Evolutionary conservation across 805 yeast genomes (phyloP).

Genomic region (Lipomyces lipofer): DNA sequence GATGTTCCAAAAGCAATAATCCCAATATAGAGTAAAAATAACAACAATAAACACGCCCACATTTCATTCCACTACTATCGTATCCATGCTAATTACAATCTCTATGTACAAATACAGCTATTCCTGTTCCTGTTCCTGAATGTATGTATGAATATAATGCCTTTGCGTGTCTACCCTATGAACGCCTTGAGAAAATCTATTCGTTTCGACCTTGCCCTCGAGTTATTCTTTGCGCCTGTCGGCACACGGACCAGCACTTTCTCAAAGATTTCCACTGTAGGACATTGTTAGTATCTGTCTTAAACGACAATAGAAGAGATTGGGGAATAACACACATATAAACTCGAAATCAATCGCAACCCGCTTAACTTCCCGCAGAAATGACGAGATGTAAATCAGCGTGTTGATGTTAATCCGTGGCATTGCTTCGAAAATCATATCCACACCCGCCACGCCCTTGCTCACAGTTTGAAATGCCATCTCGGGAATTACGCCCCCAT

Average conservation of each 20-base stretch:
- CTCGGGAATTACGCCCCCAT: slow-evolving; percentile 46
- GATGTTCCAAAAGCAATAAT: too few relatives aligned
- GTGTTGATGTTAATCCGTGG: slow-evolving; percentile 48
- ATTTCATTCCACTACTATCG: too few relatives aligned
- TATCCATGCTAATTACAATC: too few relatives aligned
- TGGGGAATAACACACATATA: slow-evolving; percentile 7
- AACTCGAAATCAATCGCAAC: slow-evolving; percentile 33
- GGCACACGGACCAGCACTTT: slow-evolving; percentile 40
- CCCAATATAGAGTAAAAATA: too few relatives aligned
- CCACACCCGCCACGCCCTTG: slow-evolving; percentile 38
- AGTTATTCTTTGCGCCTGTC: slow-evolving; percentile 37
- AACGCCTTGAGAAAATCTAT: slow-evolving; percentile 39
- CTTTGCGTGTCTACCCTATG: too few relatives aligned
- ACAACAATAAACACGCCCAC: too few relatives aligned
- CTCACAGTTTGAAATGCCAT: slow-evolving; percentile 35
- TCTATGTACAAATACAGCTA: too few relatives aligned
- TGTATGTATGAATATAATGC: too few relatives aligned
- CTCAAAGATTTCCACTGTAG: slow-evolving; percentile 39
- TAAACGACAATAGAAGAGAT: neutral
- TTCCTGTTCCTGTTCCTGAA: too few relatives aligned
- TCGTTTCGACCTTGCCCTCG: slow-evolving; percentile 39
- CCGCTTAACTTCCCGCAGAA: slow-evolving; percentile 41
- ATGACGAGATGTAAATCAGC: slow-evolving; percentile 44
- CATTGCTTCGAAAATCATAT: slow-evolving; percentile 43
- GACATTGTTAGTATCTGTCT: neutral